Evolutionary conservation across 257 asterid genomes (phyloP), one percentile per base, ranked within the genome.

Genomic region (Solanum virginianum): DNA sequence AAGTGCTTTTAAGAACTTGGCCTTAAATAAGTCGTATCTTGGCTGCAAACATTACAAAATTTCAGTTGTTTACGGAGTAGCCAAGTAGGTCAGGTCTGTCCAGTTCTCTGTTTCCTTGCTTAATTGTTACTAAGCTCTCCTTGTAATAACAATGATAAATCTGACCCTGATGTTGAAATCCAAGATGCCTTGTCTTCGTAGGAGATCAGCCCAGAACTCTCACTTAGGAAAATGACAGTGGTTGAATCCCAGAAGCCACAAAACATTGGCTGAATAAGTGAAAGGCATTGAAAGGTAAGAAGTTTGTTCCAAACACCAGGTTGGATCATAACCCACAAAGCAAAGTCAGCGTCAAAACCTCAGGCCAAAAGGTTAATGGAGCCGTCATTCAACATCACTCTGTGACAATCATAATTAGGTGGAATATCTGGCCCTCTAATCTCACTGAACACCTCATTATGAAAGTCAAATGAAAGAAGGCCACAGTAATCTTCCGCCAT

Each of bases 1-100:
- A 69, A 17, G 54, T 17, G 9, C 11, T n/a, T 39, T 39, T 2
- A 10, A 22, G 29, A 91, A 90, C 84, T 43, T 86, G 87, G 9
- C 85, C 85, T 68, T 36, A 20, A 15, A 16, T 16, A 68, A 68
- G 22, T 24, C 24, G 36, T 68, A 8, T 68, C 8, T 32, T 68
- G 87, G 81, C 29, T 70, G 80, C 80, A 70, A 70, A 32, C 77
- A 36, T 32, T 16, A 16, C 4, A 68, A 45, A 22, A 47, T 22
- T 74, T 47, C 81, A 75, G n/a, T 29, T 66, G 13, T 17, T 24
- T 63, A 63, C 1, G 26, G 53, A 32, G 49, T 24, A 32, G 49
- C 7, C 49, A 68, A 68, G 45, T 69, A 39, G 10, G 26, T 36
- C 9, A 16, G 15, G 14, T 74, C 32, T 3, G 10, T 71, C 20